Conservation (phyloP, 179 eudicot genomes). For the Spinacia oleracea region DNA sequence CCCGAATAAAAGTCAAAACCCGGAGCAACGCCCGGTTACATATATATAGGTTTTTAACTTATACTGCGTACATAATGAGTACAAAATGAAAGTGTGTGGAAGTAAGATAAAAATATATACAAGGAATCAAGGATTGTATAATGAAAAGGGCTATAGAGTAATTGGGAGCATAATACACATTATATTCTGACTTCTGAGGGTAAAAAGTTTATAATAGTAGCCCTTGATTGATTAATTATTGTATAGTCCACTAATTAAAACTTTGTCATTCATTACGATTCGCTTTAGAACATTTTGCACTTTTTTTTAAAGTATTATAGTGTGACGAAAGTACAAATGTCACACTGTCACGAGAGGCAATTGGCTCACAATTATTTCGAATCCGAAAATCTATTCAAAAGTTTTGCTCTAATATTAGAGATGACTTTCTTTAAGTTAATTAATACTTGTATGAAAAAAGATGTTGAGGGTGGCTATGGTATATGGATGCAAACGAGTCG, state of each 20-base stretch:
- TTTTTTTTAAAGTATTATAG: constrained; percentile 17
- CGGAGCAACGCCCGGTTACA: too few relatives aligned
- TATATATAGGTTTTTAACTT: too few relatives aligned
- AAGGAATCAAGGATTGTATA: too few relatives aligned
- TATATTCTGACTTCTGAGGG: too few relatives aligned
- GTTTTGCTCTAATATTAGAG: constrained; percentile 3
- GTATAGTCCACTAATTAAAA: constrained; percentile 14
- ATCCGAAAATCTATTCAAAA: constrained; percentile 10
- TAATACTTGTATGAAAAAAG: not conserved
- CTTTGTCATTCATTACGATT: constrained; percentile 16
- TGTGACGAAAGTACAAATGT: not conserved
- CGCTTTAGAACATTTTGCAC: constrained; percentile 20
- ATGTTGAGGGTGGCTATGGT: not conserved
- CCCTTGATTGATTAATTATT: constrained; percentile 22
- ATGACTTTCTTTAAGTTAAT: constrained; percentile 2
- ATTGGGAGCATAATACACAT: too few relatives aligned
- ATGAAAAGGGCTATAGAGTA: too few relatives aligned
- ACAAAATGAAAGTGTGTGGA: too few relatives aligned
- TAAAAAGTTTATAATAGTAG: not conserved
- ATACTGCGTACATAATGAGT: too few relatives aligned
- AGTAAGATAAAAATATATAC: too few relatives aligned
- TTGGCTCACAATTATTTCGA: not conserved
- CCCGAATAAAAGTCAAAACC: too few relatives aligned
- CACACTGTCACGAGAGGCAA: not conserved
- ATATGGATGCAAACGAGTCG: too few relatives aligned